phyloP scores from a whole-genome alignment of 2,329 filamentous ascomycete genomes.

The Colletotrichum sansevieriae region DNA sequence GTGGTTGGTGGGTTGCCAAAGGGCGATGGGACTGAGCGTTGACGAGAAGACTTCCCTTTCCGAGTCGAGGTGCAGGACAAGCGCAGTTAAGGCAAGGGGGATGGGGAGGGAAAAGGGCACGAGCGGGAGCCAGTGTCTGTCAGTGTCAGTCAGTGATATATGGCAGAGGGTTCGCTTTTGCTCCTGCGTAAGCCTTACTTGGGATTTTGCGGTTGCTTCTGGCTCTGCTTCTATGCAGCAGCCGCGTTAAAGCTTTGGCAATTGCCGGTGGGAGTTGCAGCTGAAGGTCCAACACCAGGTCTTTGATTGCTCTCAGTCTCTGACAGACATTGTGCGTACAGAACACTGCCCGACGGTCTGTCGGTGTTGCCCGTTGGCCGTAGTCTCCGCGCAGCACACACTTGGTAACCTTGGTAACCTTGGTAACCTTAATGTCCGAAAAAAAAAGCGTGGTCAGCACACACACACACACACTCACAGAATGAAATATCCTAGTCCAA shows the following conservation, averaged over 20 bases:
- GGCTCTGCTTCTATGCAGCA: slow-evolving; percentile 19
- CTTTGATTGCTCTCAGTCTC: slow-evolving; percentile 10
- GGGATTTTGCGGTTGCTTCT: slow-evolving; percentile 16
- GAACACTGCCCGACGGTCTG: slow-evolving; percentile 10
- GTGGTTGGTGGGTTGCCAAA: too few relatives aligned
- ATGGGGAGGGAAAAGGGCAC: background rate
- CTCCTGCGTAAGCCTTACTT: slow-evolving; percentile 6
- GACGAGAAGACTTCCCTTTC: slow-evolving; percentile 3
- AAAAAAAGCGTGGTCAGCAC: too few relatives aligned
- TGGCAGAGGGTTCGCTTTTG: slow-evolving; percentile 15
- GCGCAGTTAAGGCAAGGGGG: slow-evolving; percentile 24
- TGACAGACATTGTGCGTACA: slow-evolving; percentile 4
- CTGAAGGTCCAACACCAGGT: background rate
- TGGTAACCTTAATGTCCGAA: too few relatives aligned
- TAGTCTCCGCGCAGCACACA: slow-evolving; percentile 8
- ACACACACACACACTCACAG: background rate
- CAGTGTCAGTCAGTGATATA: slow-evolving; percentile 17
- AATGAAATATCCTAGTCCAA: slow-evolving; percentile 13
- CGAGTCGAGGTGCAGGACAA: slow-evolving; percentile 9
- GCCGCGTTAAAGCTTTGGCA: background rate
- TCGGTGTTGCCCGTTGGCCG: slow-evolving; percentile 5
- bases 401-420: too few relatives aligned
- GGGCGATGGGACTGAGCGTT: slow-evolving; percentile 17
- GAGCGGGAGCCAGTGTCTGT: slow-evolving; percentile 38
- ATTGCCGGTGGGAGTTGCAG: background rate